Conservation (phyloP, 140 eudicot genomes). For the Cichorium intybus region DNA sequence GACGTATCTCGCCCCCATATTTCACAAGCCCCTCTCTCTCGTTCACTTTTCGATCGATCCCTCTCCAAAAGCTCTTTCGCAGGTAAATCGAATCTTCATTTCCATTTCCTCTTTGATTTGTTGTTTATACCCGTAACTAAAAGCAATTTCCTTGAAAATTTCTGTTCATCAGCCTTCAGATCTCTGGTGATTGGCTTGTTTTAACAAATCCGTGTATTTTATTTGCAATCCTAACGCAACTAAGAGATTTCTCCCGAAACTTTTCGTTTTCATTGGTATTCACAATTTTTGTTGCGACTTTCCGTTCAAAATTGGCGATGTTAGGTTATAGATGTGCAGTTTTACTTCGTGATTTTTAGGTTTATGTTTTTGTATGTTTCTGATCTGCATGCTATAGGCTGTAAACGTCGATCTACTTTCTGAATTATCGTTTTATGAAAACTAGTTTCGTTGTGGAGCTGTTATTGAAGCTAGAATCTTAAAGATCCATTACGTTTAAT, state of each 20-base stretch:
- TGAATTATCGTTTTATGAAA: not conserved
- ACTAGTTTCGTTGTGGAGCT: not conserved
- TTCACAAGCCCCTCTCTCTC: slow-evolving; percentile 19
- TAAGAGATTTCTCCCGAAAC: not conserved
- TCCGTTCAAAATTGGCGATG: not conserved
- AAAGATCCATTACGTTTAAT: slow-evolving; percentile 9
- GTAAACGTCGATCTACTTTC: slow-evolving; percentile 17
- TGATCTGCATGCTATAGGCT: slow-evolving; percentile 21
- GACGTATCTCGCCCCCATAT: slow-evolving; percentile 22
- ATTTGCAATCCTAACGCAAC: not conserved
- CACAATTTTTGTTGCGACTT: not conserved
- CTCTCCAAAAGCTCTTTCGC: slow-evolving; percentile 19
- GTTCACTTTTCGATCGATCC: slow-evolving; percentile 30
- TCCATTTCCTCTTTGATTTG: not conserved
- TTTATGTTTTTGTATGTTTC: slow-evolving; percentile 1
- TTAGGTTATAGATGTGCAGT: slow-evolving; percentile 7
- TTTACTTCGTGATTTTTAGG: not conserved
- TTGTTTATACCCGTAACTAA: not conserved
- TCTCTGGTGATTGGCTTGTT: slow-evolving; percentile 26
- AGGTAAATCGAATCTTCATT: slow-evolving; percentile 29
- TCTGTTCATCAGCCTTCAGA: slow-evolving; percentile 21
- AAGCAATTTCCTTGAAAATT: not conserved
- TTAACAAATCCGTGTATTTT: not conserved
- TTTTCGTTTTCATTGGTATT: not conserved
- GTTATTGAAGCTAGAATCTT: slow-evolving; percentile 9